Evolutionary conservation across 805 yeast genomes (phyloP), one percentile per base, ranked within the genome.

Genomic region (Clavispora asparagi): DNA sequence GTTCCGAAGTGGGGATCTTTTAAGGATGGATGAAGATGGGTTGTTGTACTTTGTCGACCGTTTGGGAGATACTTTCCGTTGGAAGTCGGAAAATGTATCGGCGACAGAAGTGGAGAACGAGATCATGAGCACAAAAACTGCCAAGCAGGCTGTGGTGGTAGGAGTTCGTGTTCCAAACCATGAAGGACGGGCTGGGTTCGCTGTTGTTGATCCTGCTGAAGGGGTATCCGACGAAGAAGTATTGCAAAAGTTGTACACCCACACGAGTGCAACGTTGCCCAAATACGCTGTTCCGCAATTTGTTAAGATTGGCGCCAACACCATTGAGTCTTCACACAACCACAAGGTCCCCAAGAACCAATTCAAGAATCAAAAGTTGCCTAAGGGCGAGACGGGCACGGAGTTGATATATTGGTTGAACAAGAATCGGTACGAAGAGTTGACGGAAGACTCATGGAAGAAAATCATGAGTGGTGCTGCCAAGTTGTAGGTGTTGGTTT

Each of bases 21-120:
- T 92, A 59, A 80, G 71, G 55, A 67, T 74, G 61, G 96, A 89
- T 63, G 72, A 71, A 27, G 76, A 82, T 52, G 86, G 88, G 0
- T 67, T 83, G 53, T 75, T 85, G 62, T 88, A 85, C 65, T 91
- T 91, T 64, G 88, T 90, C 39, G 98, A 91, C 70, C 74, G 98
- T 59, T 68, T 92, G 59, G 98, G 98, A 37, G 98, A 91, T 61
- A 92, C 97, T 0, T 91, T 87, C 71, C 76, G 98, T 56, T 91
- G 98, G 98, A 92, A 89, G 68, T 85, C 95, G 2, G 98, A 91
- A 68, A 91, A 91, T 63, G 97, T 92, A 10, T 82, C 94, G 14
- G 90, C 97, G 12, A 83, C 91, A 30, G 97, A 91, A 68, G 97
- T 91, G 35, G 97, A 92, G 61, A 86, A 84, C 59, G 83, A 82